Conservation (phyloP, 306 rosid genomes). For the Cucumis melo region DNA sequence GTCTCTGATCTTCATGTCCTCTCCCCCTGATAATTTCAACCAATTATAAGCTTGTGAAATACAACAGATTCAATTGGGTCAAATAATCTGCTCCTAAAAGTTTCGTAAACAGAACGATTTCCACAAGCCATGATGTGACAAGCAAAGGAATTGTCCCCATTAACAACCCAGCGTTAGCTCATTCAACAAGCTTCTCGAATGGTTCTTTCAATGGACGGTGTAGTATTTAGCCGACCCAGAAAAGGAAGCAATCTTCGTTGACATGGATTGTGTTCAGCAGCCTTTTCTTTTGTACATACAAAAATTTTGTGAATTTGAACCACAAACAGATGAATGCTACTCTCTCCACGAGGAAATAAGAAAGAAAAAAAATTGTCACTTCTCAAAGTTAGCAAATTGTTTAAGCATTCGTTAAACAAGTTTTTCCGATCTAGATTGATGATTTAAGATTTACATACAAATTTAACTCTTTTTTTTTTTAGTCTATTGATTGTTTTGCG, state of each 20-base stretch:
- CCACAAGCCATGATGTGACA: neutral
- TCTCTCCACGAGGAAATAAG: neutral
- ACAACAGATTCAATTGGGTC: neutral
- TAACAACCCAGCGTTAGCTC: neutral
- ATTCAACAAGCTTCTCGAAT: neutral
- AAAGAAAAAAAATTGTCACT: too few species aligned
- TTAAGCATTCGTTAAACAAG: too few species aligned
- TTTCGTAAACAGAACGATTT: neutral
- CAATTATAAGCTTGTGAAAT: neutral
- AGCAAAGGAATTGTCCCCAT: neutral
- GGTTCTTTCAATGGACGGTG: neutral
- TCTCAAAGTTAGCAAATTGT: too few species aligned
- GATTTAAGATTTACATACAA: too few species aligned
- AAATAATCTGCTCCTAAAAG: neutral
- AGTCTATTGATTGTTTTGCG: too few species aligned
- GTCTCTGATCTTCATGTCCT: neutral
- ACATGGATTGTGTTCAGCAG: neutral
- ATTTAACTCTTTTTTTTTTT: too few species aligned
- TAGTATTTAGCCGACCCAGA: neutral
- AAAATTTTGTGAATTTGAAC: neutral
- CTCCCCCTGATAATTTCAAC: neutral
- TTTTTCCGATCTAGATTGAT: too few species aligned
- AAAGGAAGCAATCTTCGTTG: neutral
- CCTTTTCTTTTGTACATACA: neutral
- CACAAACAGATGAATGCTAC: neutral